Conservation (phyloP, 768 basidiomycete species). For the Tylopilus intermedius region DNA sequence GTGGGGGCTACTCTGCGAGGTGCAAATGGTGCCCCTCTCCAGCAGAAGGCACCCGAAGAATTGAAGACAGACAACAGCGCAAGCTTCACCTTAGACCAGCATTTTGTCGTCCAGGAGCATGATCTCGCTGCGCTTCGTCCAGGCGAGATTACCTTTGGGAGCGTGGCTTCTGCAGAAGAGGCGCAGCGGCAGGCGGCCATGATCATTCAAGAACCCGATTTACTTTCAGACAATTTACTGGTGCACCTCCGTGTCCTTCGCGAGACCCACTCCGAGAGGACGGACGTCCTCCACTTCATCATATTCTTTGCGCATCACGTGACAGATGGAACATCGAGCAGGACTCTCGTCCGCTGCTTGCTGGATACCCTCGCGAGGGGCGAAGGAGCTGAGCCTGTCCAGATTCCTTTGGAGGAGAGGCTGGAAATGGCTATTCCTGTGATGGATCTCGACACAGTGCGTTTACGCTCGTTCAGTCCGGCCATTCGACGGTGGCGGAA, state of each 20-base stretch:
- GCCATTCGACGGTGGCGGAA: conserved; percentile 42
- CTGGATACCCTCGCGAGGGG: conserved; percentile 35
- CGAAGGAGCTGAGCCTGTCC: not conserved
- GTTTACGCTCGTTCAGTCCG: conserved; percentile 25
- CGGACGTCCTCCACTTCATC: conserved; percentile 38
- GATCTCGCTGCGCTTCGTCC: conserved; percentile 30
- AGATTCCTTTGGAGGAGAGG: conserved; percentile 33
- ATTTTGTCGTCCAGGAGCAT: conserved; percentile 40
- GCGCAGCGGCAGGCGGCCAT: conserved; percentile 27
- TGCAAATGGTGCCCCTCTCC: not conserved
- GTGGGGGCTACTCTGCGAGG: conserved; percentile 38
- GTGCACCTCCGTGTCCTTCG: conserved; percentile 40
- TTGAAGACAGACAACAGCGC: not conserved
- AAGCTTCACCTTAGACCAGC: conserved; percentile 9
- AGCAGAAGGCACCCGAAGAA: not conserved
- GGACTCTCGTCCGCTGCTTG: conserved; percentile 40
- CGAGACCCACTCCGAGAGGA: conserved; percentile 29
- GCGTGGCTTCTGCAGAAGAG: conserved; percentile 33
- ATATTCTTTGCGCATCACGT: conserved; percentile 45
- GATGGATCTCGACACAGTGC: conserved; percentile 34
- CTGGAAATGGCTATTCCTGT: conserved; percentile 39
- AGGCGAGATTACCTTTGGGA: conserved; percentile 37
- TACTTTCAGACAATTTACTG: conserved; percentile 40
- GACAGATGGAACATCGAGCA: conserved; percentile 45
- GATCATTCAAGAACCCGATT: conserved; percentile 32